Evolutionary conservation across 2,329 filamentous ascomycete species (phyloP), one percentile per base, ranked within the genome.

Genomic region (Endocalyx cinctus): DNA sequence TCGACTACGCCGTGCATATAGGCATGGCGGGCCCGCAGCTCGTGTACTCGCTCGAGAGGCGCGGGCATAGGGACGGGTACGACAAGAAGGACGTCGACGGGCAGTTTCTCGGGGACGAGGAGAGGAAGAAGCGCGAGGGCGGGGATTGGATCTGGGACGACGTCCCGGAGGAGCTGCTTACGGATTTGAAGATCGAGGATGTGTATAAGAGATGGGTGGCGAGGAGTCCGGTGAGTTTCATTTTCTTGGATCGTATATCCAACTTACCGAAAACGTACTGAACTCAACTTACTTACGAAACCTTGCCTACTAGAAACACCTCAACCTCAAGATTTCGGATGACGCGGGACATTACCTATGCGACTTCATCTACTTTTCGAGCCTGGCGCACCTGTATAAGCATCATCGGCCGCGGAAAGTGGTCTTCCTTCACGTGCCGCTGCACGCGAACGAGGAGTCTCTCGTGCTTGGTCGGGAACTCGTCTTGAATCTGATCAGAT

Each of bases 301-400:
- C n/a, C n/a, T n/a, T n/a, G n/a, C n/a, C n/a, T n/a, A n/a, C n/a
- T 27, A 40, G 33, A 39, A 34, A 5, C 35, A 36, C 34, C 65
- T 66, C 48, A 56, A 72, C 41, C 55, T 79, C 6, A 69, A 76
- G 19, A 63, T 84, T 25, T 87, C 82, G 0, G 71, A 79, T 27
- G 80, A 89, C 45, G 77, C 84, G 0, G 84, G 84, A 3, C 72
- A 72, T 14, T 89, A 82, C 55, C 66, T 88, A 12, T 89, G 84
- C 59, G 84, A 89, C 53, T 89, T 85, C 51, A 87, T 84, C 45
- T 86, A 83, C 57, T 87, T 79, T 58, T 78, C 76, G 6, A 84
- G 78, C 40, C 57, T 87, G 46, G 69, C 81, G 14, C 63, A 78
- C 37, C 59, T 78, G 22, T 65, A 62, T 47, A 72, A 69, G 51